phyloP scores from a whole-genome alignment of 1,284 basidiomycete genomes.

The Bondarzewia mesenterica region DNA sequence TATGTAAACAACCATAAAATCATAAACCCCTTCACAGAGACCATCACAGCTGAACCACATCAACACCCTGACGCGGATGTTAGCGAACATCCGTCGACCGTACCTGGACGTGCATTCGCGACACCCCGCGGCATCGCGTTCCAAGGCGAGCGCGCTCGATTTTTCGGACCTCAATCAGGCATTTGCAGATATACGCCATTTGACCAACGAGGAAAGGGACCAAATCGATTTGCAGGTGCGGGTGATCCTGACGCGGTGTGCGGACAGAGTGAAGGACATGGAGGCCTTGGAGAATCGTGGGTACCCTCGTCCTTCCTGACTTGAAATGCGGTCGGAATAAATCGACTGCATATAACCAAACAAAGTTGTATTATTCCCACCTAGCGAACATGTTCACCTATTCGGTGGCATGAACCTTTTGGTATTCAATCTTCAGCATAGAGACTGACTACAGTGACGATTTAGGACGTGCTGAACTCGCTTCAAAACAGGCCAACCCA shows the following conservation, averaged over 20 bases:
- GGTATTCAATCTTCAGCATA: neutral
- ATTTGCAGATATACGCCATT: slow-evolving; percentile 63
- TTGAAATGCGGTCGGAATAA: neutral
- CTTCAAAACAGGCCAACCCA: slow-evolving; percentile 52
- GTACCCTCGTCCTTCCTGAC: slow-evolving; percentile 21
- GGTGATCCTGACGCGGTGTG: slow-evolving; percentile 72
- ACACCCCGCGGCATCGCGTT: slow-evolving; percentile 29
- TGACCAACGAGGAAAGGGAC: slow-evolving; percentile 82
- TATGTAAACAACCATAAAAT: slow-evolving; percentile 22
- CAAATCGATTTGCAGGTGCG: slow-evolving; percentile 87
- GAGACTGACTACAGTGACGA: neutral
- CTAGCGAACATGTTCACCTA: neutral
- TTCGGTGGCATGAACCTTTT: neutral
- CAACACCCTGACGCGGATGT: slow-evolving; percentile 59
- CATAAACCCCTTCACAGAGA: neutral
- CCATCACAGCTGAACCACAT: slow-evolving; percentile 59
- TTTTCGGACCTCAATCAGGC: slow-evolving; percentile 40
- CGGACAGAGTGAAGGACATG: slow-evolving; percentile 79
- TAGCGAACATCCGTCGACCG: slow-evolving; percentile 61
- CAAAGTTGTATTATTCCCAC: neutral
- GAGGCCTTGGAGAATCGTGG: slow-evolving; percentile 79
- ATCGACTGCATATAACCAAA: neutral
- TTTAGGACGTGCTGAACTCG: slow-evolving; percentile 57
- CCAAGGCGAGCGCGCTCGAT: slow-evolving; percentile 47
- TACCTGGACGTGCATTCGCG: slow-evolving; percentile 72